Evolutionary conservation across 164 flowering plant genomes (phyloP).

Genomic region (Berberis thunbergii): DNA sequence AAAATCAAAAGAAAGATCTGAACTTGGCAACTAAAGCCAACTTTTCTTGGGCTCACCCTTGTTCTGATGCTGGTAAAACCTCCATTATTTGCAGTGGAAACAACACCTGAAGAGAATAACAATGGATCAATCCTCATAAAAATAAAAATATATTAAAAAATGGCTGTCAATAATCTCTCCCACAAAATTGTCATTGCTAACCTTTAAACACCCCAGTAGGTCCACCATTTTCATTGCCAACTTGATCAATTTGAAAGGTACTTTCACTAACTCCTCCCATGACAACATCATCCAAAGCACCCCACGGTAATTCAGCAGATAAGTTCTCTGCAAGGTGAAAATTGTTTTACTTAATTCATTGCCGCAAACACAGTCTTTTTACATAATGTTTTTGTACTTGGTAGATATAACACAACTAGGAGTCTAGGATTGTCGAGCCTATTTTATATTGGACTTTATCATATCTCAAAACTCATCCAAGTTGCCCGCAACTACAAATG

Average conservation of each 20-base stretch:
- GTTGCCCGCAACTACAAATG: too few species aligned
- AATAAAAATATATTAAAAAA: not conserved
- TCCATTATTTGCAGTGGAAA: constrained; percentile 91
- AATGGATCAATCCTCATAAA: constrained; percentile 1
- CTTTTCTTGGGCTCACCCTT: constrained; percentile 36
- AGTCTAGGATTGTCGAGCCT: too few species aligned
- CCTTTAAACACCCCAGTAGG: constrained; percentile 85
- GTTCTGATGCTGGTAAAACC: constrained; percentile 92
- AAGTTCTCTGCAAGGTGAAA: constrained; percentile 32
- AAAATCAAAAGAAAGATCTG: too few species aligned
- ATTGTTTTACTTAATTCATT: not conserved
- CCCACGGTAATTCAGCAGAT: constrained; percentile 72
- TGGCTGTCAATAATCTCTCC: too few species aligned
- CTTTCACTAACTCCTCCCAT: constrained; percentile 99
- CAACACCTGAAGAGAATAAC: constrained; percentile 43
- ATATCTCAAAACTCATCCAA: too few species aligned
- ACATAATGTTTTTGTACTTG: too few species aligned
- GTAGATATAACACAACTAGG: too few species aligned
- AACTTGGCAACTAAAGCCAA: not conserved
- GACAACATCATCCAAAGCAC: constrained; percentile 95
- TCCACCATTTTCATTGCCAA: constrained; percentile 72
- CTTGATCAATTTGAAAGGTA: constrained; percentile 57
- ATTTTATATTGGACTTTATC: too few species aligned
- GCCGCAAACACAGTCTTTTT: too few species aligned
- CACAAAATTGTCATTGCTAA: constrained; percentile 14